Conservation (phyloP, 164 flowering plant species). For the Cinnamomum chago region DNA sequence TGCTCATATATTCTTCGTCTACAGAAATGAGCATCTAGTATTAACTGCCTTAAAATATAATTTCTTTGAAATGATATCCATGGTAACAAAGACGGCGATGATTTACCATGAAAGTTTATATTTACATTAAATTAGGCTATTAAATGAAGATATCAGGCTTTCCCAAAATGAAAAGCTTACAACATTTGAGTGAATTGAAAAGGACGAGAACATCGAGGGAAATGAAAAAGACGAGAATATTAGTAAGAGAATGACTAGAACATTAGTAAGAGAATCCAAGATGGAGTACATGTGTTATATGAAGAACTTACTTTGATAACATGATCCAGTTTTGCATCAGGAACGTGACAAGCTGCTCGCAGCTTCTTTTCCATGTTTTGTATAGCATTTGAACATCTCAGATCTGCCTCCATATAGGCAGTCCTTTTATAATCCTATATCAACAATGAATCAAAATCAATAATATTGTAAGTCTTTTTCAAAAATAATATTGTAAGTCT, state of each 20-base stretch:
- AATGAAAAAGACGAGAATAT: too few relatives aligned
- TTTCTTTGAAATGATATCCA: too few relatives aligned
- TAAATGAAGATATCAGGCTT: too few relatives aligned
- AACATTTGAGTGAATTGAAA: not conserved
- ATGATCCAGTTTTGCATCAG: conserved; percentile 77
- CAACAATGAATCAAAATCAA: conserved; percentile 10
- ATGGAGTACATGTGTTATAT: not conserved
- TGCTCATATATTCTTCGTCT: too few relatives aligned
- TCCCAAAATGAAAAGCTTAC: too few relatives aligned
- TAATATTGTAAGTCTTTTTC: not conserved
- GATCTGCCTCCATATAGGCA: conserved; percentile 81
- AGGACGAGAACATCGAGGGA: not conserved
- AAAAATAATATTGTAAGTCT: not conserved
- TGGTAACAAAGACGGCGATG: too few relatives aligned
- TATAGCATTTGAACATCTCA: conserved; percentile 62
- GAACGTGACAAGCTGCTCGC: conserved; percentile 70
- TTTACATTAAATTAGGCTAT: too few relatives aligned
- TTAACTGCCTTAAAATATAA: too few relatives aligned
- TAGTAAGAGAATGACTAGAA: too few relatives aligned
- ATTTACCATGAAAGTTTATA: too few relatives aligned
- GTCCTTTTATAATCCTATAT: conserved; percentile 84
- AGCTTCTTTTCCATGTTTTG: conserved; percentile 84
- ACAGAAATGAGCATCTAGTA: too few relatives aligned
- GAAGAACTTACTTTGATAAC: conserved; percentile 56
- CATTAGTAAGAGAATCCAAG: not conserved